Evolutionary conservation across 805 yeast species (phyloP).

Genomic region (Ogataea dorogensis): DNA sequence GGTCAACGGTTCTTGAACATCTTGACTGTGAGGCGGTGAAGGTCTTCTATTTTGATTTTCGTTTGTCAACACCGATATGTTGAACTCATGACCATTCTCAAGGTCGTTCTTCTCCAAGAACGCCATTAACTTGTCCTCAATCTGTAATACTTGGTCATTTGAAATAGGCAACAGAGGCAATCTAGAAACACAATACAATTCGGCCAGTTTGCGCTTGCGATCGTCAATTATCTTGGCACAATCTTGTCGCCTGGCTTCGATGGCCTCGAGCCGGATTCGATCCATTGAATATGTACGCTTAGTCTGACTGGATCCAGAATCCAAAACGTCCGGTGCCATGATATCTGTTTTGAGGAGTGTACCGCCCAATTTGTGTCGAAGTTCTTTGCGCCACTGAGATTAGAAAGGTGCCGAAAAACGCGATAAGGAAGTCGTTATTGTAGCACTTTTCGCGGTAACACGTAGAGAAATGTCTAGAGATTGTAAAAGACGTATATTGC

Average conservation of each 20-base stretch:
- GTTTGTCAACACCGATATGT: slow-evolving; percentile 32
- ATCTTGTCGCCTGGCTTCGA: slow-evolving; percentile 43
- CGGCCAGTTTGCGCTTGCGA: slow-evolving; percentile 58
- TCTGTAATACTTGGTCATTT: slow-evolving; percentile 36
- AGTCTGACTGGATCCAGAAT: slow-evolving; percentile 1
- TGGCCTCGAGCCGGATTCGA: slow-evolving; percentile 43
- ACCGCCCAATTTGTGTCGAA: slow-evolving; percentile 12
- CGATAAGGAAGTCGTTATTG: slow-evolving; percentile 1
- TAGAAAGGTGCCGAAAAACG: slow-evolving; percentile 1
- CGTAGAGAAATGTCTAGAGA: slow-evolving; percentile 1
- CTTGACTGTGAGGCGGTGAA: slow-evolving; percentile 28
- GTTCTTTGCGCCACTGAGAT: slow-evolving; percentile 14
- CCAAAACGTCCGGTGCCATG: slow-evolving; percentile 13
- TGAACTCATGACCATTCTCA: slow-evolving; percentile 44
- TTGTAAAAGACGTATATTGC: slow-evolving; percentile 1
- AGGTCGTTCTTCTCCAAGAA: slow-evolving; percentile 55
- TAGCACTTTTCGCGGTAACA: slow-evolving; percentile 1
- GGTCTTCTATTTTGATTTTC: slow-evolving; percentile 33
- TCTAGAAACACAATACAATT: slow-evolving; percentile 57
- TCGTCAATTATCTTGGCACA: slow-evolving; percentile 45
- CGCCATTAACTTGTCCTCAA: slow-evolving; percentile 39
- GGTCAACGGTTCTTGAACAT: slow-evolving; percentile 13
- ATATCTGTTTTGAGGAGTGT: slow-evolving; percentile 9
- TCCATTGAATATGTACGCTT: slow-evolving; percentile 32
- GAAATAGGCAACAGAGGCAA: slow-evolving; percentile 47